phyloP scores from a whole-genome alignment of 2,329 filamentous ascomycete species.

The Cordyceps javanica region DNA sequence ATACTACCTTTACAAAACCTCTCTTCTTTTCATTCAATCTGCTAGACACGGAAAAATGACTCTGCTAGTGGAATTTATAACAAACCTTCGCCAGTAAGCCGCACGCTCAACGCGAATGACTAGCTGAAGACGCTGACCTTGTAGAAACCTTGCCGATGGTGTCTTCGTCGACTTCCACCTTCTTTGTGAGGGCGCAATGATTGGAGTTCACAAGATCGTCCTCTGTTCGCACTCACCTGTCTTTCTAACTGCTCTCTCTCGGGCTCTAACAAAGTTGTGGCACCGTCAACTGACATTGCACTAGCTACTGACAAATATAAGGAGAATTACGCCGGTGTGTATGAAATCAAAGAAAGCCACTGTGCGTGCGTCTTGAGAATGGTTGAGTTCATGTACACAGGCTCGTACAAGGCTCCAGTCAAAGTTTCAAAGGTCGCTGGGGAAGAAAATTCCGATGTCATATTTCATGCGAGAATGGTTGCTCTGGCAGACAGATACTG shows the following conservation, averaged over 20 bases:
- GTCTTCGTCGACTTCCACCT: not conserved
- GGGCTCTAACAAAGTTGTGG: not conserved
- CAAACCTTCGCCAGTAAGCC: not conserved
- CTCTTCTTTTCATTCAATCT: no score
- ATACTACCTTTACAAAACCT: no score
- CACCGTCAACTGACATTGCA: not conserved
- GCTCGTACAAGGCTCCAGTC: fast-evolving
- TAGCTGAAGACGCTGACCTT: not conserved
- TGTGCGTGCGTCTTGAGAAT: not conserved
- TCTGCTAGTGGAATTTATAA: not conserved
- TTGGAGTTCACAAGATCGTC: not conserved
- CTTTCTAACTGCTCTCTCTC: not conserved
- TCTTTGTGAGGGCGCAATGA: not conserved
- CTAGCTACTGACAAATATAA: not conserved
- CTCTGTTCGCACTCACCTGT: not conserved
- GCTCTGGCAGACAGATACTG: not conserved
- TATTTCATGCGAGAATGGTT: not conserved
- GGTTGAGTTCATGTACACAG: not conserved
- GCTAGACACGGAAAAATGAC: not conserved
- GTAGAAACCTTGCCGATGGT: not conserved
- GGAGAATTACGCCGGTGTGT: fast-evolving
- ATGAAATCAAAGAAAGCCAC: not conserved
- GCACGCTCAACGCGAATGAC: fast-evolving
- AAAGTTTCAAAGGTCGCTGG: no score
- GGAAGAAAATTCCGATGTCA: not conserved